Evolutionary conservation across 2,329 filamentous ascomycete species (phyloP), one percentile per base, ranked within the genome.

Genomic region (Daldinia eschscholtzii): DNA sequence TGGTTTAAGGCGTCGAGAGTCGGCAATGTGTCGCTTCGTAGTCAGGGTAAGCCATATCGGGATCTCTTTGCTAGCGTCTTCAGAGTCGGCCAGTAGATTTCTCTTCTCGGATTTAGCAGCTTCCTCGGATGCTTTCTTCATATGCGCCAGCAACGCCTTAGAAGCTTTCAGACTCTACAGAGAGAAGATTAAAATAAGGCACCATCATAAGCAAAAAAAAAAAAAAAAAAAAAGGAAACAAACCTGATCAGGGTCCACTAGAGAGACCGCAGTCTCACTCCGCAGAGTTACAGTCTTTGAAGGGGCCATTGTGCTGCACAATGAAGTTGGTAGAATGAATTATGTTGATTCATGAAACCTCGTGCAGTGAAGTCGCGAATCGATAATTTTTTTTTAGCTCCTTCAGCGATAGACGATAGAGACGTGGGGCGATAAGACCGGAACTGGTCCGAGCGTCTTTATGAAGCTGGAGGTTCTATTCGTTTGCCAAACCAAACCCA

Each of bases 1-100:
- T 30, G 94, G 94, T 85, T 97, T 95, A 73, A 97, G 64, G 52
- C 52, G 72, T 70, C 67, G 89, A 81, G 92, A 91, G 82, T 97
- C 92, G 78, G 82, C 79, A 61, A 91, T 87, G 80, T 91, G 88
- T 73, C 86, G 86, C 83, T 91, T 91, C 70, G 88, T 91, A 58
- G 87, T 89, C 71, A 91, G 79, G 39, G 83, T 88, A 50, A 91
- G 82, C 86, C 87, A 90, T 77, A 91, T 81, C 55, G 88, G 88
- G 3, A 81, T 83, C 67, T 88, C 84, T 58, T 80, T 80, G 46
- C 80, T 68, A 20, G 79, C 80, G 39, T 81, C 80, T 39, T 81
- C 81, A 44, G 81, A 80, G 57, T 79, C 81, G 62, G 81, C 83
- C 64, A 90, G 82, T 10, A 90, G 82, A 71, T 86, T 86, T 76